These are phyloP conservation scores for Debaryomyces castellii DNA, from an alignment of 805 yeast species.

Conservation along the genomic window DNA sequence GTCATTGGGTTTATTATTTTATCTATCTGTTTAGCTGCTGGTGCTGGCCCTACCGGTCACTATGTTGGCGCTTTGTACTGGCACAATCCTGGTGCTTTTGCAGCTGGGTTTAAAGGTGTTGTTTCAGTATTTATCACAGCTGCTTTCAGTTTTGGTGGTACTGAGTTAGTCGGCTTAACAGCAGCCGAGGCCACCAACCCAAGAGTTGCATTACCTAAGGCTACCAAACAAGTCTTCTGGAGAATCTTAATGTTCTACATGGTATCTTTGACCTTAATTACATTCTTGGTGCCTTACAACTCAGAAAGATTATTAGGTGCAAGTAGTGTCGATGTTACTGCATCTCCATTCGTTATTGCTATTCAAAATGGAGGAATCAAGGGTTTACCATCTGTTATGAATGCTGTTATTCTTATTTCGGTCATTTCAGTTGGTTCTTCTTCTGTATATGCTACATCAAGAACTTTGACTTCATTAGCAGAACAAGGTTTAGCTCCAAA, in stretches of 20 bases:
- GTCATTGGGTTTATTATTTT: constrained; percentile 60
- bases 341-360: constrained; percentile 77
- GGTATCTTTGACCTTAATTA: constrained; percentile 49
- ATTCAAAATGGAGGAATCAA: constrained; percentile 63
- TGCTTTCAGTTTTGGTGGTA: constrained; percentile 74
- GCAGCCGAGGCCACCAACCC: constrained; percentile 79
- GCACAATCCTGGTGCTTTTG: constrained; percentile 69
- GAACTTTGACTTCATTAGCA: constrained; percentile 67
- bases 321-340: constrained; percentile 55
- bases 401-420: constrained; percentile 67
- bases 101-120: constrained; percentile 65
- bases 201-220: constrained; percentile 62
- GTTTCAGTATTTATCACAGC: constrained; percentile 75
- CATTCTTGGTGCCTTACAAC: constrained; percentile 72
- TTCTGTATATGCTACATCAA: constrained; percentile 66
- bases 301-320: constrained; percentile 48
- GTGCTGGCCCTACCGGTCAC: constrained; percentile 56
- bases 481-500: constrained; percentile 65
- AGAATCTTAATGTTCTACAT: constrained; percentile 72
- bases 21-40: constrained; percentile 53
- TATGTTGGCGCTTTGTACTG: constrained; percentile 59
- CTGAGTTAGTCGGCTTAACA: constrained; percentile 72
- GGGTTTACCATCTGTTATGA: constrained; percentile 69
- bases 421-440: constrained; percentile 75
- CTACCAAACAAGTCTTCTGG: constrained; percentile 83